Percentiles rank a stretch among this genome's conserved stretches.
Conservation (phyloP, 78 protist species). For the Dictyostelium capitatum region DNA sequence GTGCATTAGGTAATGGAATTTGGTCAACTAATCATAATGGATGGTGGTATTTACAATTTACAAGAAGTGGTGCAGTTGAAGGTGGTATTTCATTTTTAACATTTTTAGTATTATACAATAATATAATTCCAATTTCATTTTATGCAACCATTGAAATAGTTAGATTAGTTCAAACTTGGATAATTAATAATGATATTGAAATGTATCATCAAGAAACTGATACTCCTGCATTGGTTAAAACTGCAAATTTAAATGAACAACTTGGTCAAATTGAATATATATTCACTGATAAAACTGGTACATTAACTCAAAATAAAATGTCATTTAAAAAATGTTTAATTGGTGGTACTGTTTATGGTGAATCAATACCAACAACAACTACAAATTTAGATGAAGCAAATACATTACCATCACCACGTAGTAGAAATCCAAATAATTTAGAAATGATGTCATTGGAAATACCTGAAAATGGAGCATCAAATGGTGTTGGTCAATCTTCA, state of each 20-base stretch:
- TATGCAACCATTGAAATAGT: constrained; percentile 81
- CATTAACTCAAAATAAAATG: constrained; percentile 93
- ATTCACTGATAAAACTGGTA: constrained; percentile 92
- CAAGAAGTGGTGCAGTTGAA: constrained; percentile 5
- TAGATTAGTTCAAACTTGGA: constrained; percentile 9
- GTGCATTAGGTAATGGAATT: constrained; percentile 48
- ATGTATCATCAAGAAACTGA: constrained; percentile 67
- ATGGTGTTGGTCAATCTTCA: background rate
- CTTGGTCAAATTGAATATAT: constrained; percentile 88
- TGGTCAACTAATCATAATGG: background rate
- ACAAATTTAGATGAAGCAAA: background rate
- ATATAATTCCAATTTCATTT: constrained; percentile 84
- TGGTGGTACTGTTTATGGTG: constrained; percentile 70
- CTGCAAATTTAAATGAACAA: constrained; percentile 93
- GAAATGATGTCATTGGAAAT: constrained; percentile 5
- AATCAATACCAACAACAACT: no score
- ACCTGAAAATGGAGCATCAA: background rate
- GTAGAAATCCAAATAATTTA: background rate
- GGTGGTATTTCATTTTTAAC: constrained; percentile 68
- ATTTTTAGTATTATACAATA: constrained; percentile 55
- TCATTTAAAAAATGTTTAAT: constrained; percentile 80
- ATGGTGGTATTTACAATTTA: background rate
- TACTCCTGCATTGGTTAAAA: constrained; percentile 86
- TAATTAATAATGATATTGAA: constrained; percentile 41
- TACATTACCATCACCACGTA: background rate